A percentile compares a stretch with the other conserved stretches of the same genome.
Conservation (phyloP, 768 basidiomycete genomes). For the Pleurotus salmoneostramineus region DNA sequence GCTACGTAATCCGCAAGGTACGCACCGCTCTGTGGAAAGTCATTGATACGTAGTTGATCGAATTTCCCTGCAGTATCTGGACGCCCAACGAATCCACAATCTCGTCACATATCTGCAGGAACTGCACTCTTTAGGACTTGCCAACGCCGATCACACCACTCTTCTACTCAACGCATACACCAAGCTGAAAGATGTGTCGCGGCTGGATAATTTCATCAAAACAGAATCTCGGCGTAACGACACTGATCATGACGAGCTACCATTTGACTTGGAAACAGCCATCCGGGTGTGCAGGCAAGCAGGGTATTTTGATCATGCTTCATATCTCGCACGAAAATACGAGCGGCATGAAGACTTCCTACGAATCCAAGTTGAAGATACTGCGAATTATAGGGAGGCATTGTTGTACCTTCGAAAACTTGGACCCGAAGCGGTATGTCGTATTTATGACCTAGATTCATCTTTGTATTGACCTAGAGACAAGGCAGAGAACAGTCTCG, state of each 20-base stretch:
- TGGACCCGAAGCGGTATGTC: slow-evolving; percentile 73
- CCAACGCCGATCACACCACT: slow-evolving; percentile 96
- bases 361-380: slow-evolving; percentile 92
- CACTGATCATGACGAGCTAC: slow-evolving; percentile 62
- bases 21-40: slow-evolving; percentile 3
- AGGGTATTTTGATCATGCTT: slow-evolving; percentile 93
- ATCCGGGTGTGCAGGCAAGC: slow-evolving; percentile 96
- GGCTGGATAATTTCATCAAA: slow-evolving; percentile 90
- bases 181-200: slow-evolving; percentile 87
- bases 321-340: slow-evolving; percentile 90
- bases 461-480: not conserved
- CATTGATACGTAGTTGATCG: not conserved
- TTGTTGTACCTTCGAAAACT: slow-evolving; percentile 75
- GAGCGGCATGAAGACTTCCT: slow-evolving; percentile 90
- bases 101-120: slow-evolving; percentile 96
- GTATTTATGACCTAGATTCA: not conserved
- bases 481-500: slow-evolving; percentile 83
- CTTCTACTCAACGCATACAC: slow-evolving; percentile 96
- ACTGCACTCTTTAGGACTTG: slow-evolving; percentile 82
- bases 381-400: slow-evolving; percentile 77
- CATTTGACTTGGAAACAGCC: slow-evolving; percentile 96
- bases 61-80: slow-evolving; percentile 67
- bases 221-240: slow-evolving; percentile 63
- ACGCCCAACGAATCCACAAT: slow-evolving; percentile 93
- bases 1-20: slow-evolving; percentile 97